Percentiles rank a stretch among this genome's conserved stretches.
These are phyloP conservation scores for Penicillium dipodomyicola DNA, from an alignment of 495 filamentous ascomycete genomes.

Conservation along the genomic window DNA sequence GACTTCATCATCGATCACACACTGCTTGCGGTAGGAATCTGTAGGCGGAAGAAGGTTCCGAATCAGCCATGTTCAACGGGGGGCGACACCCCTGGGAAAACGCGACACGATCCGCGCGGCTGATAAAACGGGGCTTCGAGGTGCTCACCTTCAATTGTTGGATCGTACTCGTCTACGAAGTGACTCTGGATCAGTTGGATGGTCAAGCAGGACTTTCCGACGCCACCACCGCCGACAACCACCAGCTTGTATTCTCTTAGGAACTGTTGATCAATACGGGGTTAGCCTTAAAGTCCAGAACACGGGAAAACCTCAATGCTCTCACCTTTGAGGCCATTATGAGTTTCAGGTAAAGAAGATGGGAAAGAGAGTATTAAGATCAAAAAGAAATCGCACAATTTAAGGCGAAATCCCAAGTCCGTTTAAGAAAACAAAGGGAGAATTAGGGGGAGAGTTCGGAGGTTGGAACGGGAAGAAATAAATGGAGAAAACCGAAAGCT, in stretches of 20 bases:
- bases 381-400: slow-evolving; percentile 1
- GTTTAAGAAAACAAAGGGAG: slow-evolving; percentile 4
- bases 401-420: not conserved
- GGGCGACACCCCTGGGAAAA: not conserved
- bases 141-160: slow-evolving; percentile 91
- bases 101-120: slow-evolving; percentile 11
- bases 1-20: slow-evolving; percentile 96
- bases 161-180: slow-evolving; percentile 99
- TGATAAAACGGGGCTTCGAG: not conserved
- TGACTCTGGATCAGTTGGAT: slow-evolving; percentile 99
- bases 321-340: slow-evolving; percentile 35
- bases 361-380: not conserved
- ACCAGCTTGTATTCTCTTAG: slow-evolving; percentile 98
- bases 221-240: slow-evolving; percentile 95
- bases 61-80: slow-evolving; percentile 18
- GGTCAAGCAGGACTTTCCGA: slow-evolving; percentile 98
- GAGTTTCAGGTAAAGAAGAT: slow-evolving; percentile 9
- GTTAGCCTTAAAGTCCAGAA: slow-evolving; percentile 16
- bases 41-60: slow-evolving; percentile 14
- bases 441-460: slow-evolving; percentile 5
- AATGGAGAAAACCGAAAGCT: slow-evolving; percentile 1
- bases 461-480: slow-evolving; percentile 8
- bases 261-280: slow-evolving; percentile 55
- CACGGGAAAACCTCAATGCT: slow-evolving; percentile 11
- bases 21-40: slow-evolving; percentile 99